Evolutionary conservation across 31 red algal genomes (phyloP), one percentile per base, ranked within the genome.

Genomic region (Odonthalia washingtoniensis): DNA sequence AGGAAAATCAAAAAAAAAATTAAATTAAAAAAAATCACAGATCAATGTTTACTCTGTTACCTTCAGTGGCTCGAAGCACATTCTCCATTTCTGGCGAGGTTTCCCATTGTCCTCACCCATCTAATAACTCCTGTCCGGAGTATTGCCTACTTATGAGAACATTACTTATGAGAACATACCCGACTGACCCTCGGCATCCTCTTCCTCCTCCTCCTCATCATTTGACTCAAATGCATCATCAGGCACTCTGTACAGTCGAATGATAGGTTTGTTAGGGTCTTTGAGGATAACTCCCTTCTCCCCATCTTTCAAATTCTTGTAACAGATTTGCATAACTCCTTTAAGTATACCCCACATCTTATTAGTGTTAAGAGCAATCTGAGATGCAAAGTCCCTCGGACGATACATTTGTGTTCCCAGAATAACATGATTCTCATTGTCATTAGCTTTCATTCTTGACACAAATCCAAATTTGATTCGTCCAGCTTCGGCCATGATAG

Each of bases 261-360:
- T 45, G 44, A 96, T 77, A 46, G 86, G 82, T 44, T 95, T 95
- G 90, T 99, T 97, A 36, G 98, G 95, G 45, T 99, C 98, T 52
- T 97, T 97, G 68, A 97, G 74, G 3, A 99, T 43, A 26, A 99
- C 84, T 26, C 87, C 98, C 85, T 96, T 97, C 6, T 93, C 86
- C 18, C 94, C 98, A 46, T 95, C 90, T 5, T 76, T 64, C 65
- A 99, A 40, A 65, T 94, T 89, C 44, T 90, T 90, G 89, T 92
- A 99, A 62, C 95, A 97, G 14, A 92, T 67, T 14, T 97, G 87
- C 27, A 99, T 93, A 60, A 99, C 61, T 45, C 90, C 95, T 57
- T 90, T 88, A 31, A 99, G 72, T 16, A 99, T 90, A 34, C 92
- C 98, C 98, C 98, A 99, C 91, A 95, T 95, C 66, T 95, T 99